phyloP scores from a whole-genome alignment of 2,329 filamentous ascomycete species.

The Metarhizium brunneum region DNA sequence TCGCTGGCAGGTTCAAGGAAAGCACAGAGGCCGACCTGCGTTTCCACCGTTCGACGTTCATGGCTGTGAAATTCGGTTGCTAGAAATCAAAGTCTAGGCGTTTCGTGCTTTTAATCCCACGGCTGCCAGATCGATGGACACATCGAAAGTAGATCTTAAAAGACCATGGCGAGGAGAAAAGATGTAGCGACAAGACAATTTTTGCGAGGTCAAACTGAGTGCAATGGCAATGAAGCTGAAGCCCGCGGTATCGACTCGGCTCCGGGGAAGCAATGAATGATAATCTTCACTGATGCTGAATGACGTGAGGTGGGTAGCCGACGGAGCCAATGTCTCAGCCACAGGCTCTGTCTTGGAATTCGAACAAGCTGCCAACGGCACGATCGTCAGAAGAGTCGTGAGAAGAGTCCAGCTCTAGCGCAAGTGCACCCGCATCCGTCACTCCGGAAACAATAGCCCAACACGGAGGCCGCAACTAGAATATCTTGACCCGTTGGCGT shows the following conservation, averaged over 20 bases:
- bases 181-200: neutral
- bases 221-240: neutral
- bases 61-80: slow-evolving; percentile 7
- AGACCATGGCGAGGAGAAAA: slow-evolving; percentile 5
- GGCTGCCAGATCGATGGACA: neutral
- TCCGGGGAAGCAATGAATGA: neutral
- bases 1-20: slow-evolving; percentile 13
- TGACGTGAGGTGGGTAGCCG: slow-evolving; percentile 5
- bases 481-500: neutral
- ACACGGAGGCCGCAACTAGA: neutral
- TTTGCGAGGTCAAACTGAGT: neutral
- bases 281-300: neutral
- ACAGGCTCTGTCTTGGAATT: slow-evolving; percentile 10
- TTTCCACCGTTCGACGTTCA: slow-evolving; percentile 26
- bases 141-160: neutral
- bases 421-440: slow-evolving; percentile 11
- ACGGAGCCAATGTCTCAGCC: slow-evolving; percentile 14
- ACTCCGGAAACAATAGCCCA: slow-evolving; percentile 11
- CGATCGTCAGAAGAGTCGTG: neutral
- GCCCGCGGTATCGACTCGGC: neutral
- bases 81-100: neutral
- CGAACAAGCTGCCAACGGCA: slow-evolving; percentile 4
- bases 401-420: neutral
- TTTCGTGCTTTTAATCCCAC: neutral
- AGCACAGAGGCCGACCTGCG: slow-evolving; percentile 22